Conservation (phyloP, 1,139 yeast genomes). For the Debaryomycetaceae sp. region DNA sequence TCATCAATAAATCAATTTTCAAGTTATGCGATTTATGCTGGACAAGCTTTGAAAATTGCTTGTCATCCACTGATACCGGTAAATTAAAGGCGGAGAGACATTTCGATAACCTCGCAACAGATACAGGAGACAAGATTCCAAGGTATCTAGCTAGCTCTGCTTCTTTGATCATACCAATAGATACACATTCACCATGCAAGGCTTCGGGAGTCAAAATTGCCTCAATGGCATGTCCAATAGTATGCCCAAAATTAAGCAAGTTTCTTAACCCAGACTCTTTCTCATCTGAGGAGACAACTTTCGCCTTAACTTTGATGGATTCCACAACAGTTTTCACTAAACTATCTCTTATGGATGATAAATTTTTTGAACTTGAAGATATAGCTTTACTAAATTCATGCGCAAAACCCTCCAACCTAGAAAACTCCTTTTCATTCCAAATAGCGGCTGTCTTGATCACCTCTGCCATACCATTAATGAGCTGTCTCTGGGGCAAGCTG, state of each 20-base stretch:
- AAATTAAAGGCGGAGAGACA: conserved; percentile 81
- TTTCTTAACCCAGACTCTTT: conserved; percentile 94
- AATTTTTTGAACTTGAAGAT: conserved; percentile 44
- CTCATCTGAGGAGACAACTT: conserved; percentile 91
- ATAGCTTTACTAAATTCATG: conserved; percentile 63
- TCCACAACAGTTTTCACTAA: conserved; percentile 78
- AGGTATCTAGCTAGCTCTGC: conserved; percentile 91
- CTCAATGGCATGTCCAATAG: conserved; percentile 97
- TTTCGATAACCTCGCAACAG: conserved; percentile 85
- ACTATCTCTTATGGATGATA: conserved; percentile 66
- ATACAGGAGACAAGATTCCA: conserved; percentile 87
- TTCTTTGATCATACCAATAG: conserved; percentile 91
- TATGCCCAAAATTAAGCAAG: conserved; percentile 90
- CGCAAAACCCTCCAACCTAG: conserved; percentile 76
- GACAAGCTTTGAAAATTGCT: conserved; percentile 58
- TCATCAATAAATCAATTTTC: conserved; percentile 66
- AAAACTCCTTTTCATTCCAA: conserved; percentile 89
- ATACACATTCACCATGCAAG: conserved; percentile 95
- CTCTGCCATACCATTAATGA: conserved; percentile 98
- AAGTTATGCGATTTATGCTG: conserved; percentile 60
- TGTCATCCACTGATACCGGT: conserved; percentile 77
- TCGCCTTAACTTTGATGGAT: conserved; percentile 87
- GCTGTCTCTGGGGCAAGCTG: conserved; percentile 88
- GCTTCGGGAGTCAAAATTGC: conserved; percentile 95
- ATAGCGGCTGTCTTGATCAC: conserved; percentile 98